phyloP scores from a whole-genome alignment of 306 rosid genomes.

The Cicer chorassanicum region DNA sequence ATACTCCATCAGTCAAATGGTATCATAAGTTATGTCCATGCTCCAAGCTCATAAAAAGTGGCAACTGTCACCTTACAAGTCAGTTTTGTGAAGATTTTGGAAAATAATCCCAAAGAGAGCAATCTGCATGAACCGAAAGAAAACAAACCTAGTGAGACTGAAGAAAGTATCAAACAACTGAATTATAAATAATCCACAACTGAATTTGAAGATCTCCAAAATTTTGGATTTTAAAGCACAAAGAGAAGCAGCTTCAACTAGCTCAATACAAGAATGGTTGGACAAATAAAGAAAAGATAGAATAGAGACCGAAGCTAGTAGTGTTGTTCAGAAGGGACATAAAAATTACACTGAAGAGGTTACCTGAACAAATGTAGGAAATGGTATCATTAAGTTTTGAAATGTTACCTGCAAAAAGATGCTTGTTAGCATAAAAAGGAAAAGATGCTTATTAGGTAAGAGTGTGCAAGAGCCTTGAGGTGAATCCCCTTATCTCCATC shows the following conservation, averaged over 20 bases:
- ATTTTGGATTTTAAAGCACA: slow-evolving; percentile 43
- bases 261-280: background rate
- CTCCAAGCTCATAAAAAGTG: too few relatives aligned
- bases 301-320: background rate
- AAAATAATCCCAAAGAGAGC: slow-evolving; percentile 49
- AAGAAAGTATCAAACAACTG: slow-evolving; percentile 49
- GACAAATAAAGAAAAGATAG: background rate
- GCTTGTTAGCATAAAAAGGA: too few relatives aligned
- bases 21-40: too few relatives aligned
- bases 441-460: too few relatives aligned
- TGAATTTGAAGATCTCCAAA: slow-evolving; percentile 48
- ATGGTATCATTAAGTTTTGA: slow-evolving; percentile 47
- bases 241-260: slow-evolving; percentile 44
- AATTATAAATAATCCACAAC: slow-evolving; percentile 53
- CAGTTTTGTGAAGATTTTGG: background rate
- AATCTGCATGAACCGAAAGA: slow-evolving; percentile 47
- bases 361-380: slow-evolving; percentile 38
- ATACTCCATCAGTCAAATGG: too few relatives aligned
- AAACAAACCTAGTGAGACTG: slow-evolving; percentile 40
- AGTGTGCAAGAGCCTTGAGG: too few relatives aligned
- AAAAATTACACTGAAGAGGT: background rate
- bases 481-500: too few relatives aligned
- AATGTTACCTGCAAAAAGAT: too few relatives aligned
- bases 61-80: too few relatives aligned
- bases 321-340: background rate